These are phyloP conservation scores for Haberlea rhodopensis DNA, from an alignment of 257 asterid species.

Conservation along the genomic window DNA sequence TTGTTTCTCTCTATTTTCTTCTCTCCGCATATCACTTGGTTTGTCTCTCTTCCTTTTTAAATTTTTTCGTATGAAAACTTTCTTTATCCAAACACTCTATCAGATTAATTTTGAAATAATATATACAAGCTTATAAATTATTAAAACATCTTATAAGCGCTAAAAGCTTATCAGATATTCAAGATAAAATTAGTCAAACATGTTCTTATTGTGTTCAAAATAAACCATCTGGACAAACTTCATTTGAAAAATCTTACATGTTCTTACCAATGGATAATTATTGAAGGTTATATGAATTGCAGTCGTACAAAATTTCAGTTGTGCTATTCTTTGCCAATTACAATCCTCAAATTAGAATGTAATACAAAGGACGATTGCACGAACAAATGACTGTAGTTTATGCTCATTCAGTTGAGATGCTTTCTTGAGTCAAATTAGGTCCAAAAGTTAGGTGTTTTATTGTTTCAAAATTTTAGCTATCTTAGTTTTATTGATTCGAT, in stretches of 20 bases:
- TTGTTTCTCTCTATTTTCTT: not conserved
- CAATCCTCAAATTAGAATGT: not conserved
- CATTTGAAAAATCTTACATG: not conserved
- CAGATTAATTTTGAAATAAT: not conserved
- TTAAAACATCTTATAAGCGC: not conserved
- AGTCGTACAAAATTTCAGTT: not conserved
- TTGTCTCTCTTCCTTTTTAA: too few species aligned
- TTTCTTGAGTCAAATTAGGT: not conserved
- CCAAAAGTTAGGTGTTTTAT: too few species aligned
- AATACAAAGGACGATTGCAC: not conserved
- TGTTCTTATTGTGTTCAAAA: not conserved
- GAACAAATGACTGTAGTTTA: constrained; percentile 1
- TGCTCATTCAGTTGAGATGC: not conserved
- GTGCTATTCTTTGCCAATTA: not conserved
- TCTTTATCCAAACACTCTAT: not conserved
- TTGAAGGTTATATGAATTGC: constrained; percentile 10
- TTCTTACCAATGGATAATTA: not conserved
- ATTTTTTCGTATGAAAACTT: too few species aligned
- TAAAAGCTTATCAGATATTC: not conserved
- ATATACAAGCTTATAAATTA: not conserved
- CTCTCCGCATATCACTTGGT: not conserved
- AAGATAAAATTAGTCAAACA: too few species aligned
- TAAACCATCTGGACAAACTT: not conserved
- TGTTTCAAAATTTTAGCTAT: not conserved
- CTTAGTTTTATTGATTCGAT: constrained; percentile 1